Evolutionary conservation across 495 filamentous ascomycete species (phyloP), one percentile per base, ranked within the genome.

Genomic region (Aspergillus homomorphus): DNA sequence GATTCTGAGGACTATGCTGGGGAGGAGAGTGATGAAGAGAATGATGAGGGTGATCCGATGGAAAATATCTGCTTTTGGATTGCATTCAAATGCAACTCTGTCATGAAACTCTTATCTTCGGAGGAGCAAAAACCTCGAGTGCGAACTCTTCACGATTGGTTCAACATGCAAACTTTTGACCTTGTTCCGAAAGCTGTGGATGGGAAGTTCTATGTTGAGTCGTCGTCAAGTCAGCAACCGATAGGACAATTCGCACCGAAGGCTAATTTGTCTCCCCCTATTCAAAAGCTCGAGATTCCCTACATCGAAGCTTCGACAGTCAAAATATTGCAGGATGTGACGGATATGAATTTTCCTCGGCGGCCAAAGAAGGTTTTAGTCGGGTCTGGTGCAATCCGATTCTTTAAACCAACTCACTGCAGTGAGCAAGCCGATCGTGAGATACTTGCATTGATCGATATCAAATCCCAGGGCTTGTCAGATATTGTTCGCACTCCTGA

Each of bases 11-110:
- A 48, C 45, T 23, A 21, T 23, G 45, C 18, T 48, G 45, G 19
- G 19, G 51, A 53, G 51, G 38, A 42, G 19, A 42, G 20, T 21
- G 51, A 41, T 22, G 30, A 42, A 42, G 38, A 16, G 9, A 21
- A 20, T 18, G 51, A 0, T 33, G 51, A 53, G 26, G 53, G 41
- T 16, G 53, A 55, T 45, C 53, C 53, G n/a, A 55, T 55, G 53
- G 53, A 55, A 24, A 28, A 55, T 10, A 19, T 55, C 53, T 55
- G 53, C 23, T 55, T 55, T 10, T 55, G 53, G 53, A 55, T 55
- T 7, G 33, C 53, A 15, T 45, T 8, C 42, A 45, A 23, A 14
- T 55, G 53, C 18, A 45, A 55, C 19, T 18, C 38, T 7, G 19
- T 5, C 33, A 55, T 55, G 53, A 21, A 45, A 55, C 23, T 28